Percentiles rank a stretch among this genome's conserved stretches.
Evolutionary conservation across 2,329 filamentous ascomycete species (phyloP).

Genomic region (Trichoderma guizhouense): DNA sequence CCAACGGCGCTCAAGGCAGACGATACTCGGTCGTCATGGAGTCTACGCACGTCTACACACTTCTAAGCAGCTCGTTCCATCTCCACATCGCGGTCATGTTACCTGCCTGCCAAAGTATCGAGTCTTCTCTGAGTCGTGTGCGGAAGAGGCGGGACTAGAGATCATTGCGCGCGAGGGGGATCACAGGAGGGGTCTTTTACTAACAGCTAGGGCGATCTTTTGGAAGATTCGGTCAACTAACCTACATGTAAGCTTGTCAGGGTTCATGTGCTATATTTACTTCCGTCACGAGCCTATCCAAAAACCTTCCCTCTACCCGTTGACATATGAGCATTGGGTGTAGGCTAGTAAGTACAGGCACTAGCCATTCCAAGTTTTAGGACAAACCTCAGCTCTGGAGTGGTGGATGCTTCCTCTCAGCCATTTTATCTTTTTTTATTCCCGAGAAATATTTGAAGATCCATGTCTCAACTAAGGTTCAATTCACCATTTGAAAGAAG

Average conservation of each 20-base stretch:
- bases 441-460: background rate
- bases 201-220: background rate
- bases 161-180: background rate
- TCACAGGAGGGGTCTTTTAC: background rate
- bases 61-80: background rate
- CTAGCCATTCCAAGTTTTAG: background rate
- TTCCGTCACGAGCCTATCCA: background rate
- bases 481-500: background rate
- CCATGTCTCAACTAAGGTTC: background rate
- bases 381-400: background rate
- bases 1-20: conserved; percentile 3
- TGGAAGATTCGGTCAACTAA: background rate
- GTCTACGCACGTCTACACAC: background rate
- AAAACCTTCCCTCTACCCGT: background rate
- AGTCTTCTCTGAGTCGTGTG: background rate
- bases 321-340: background rate
- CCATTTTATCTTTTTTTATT: background rate
- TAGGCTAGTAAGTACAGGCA: background rate
- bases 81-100: conserved; percentile 13
- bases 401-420: background rate
- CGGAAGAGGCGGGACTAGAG: background rate
- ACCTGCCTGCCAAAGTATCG: background rate
- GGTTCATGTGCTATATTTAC: background rate
- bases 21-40: background rate
- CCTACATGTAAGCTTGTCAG: background rate